Conservation (phyloP, 2,329 filamentous ascomycete species). For the Pseudogymnoascus sp. region DNA sequence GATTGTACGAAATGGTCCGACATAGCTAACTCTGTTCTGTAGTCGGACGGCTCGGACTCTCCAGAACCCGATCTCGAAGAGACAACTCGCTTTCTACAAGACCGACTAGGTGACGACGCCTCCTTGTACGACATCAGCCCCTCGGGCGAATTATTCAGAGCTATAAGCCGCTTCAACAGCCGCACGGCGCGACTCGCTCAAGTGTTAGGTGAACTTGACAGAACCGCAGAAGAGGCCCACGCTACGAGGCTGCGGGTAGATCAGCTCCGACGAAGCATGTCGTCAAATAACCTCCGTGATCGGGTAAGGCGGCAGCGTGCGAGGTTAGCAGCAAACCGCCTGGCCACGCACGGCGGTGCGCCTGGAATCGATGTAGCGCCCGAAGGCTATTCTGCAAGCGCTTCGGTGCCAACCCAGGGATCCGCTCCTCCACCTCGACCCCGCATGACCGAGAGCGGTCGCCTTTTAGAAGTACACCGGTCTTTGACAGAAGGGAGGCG, state of each 20-base stretch:
- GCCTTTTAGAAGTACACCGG: slow-evolving; percentile 2
- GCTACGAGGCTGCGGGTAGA: neutral
- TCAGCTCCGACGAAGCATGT: slow-evolving; percentile 2
- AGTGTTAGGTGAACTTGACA: neutral
- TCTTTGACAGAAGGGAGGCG: neutral
- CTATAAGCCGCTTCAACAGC: slow-evolving; percentile 36
- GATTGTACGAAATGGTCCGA: neutral
- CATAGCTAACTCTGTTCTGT: neutral
- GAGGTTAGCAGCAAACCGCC: neutral
- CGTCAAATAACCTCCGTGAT: slow-evolving; percentile 5
- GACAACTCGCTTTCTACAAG: slow-evolving; percentile 29
- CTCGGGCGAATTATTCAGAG: slow-evolving; percentile 37
- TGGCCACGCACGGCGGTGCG: neutral
- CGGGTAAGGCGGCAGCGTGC: slow-evolving; percentile 1
- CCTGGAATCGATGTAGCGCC: neutral
- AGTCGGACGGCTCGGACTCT: slow-evolving; percentile 1
- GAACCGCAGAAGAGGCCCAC: slow-evolving; percentile 1
- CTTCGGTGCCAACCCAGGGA: neutral
- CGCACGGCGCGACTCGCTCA: slow-evolving; percentile 19
- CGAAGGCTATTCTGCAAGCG: neutral
- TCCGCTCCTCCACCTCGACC: neutral
- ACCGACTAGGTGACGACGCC: slow-evolving; percentile 34
- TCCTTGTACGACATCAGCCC: slow-evolving; percentile 33
- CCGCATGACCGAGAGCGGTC: neutral
- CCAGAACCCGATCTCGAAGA: slow-evolving; percentile 21